Base-by-base conservation (phyloP, 805 yeast species). In the Spencermartinsiella europaea region DNA sequence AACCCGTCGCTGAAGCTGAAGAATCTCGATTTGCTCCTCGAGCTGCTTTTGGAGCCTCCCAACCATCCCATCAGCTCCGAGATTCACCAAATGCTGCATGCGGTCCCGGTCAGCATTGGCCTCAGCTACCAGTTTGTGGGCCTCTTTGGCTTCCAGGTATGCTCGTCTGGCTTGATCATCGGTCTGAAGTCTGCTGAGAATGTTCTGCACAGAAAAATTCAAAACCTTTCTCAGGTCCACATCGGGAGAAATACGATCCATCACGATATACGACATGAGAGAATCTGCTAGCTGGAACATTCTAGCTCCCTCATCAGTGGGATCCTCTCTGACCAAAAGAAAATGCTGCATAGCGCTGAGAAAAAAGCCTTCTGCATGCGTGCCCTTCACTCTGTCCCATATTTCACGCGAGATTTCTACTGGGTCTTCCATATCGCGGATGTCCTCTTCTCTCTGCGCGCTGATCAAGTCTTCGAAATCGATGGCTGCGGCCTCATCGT, bases 141-240 rank as follows among this genome's bases (percentile, higher is more conserved):
- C 73, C 38, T 72, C 77, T 56, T 74, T 73, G 33, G 81, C 72
- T 45, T 77, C 88, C 45, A 59, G 61, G 45, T 70, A 74, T 50
- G 96, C 95, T 49, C 84, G 74, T 44, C 80, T 72, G 10, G 95
- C 95, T 66, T 83, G 81, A 45, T 87, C 95, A 62, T 91, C 96
- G 0, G 96, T 85, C 54, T 81, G 81, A 59, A 90, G 72, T 21
- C 85, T 75, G 37, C 87, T 81, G 48, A 79, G 72, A 39, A 91
- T 69, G 46, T 80, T 72, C 57, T 85, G 88, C 31, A 90, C 80
- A 1, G 95, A 86, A 40, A 85, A 78, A 44, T 83, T 85, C 53
- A 87, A 73, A 14, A 86, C 79, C n/a, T 81, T 72, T 40, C 81
- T 84, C 44, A 77, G 76, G 8, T 74, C 71, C 48, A 74, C 74